phyloP scores from a whole-genome alignment of 495 filamentous ascomycete species.

The Articulospora tetracladia region DNA sequence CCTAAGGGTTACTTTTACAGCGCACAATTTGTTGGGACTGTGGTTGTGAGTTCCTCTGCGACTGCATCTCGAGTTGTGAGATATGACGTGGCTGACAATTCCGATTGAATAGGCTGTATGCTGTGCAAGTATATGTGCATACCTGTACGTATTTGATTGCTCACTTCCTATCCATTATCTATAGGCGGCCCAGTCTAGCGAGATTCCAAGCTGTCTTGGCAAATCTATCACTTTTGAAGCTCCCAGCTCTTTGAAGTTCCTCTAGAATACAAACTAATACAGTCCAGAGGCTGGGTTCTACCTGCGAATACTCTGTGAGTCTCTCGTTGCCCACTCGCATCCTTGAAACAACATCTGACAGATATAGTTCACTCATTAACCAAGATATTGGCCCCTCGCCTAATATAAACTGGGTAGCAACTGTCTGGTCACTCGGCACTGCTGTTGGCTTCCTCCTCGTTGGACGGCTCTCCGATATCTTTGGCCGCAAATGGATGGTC shows the following conservation, averaged over 20 bases:
- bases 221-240: no score
- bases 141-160: no score
- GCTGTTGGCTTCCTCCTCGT: conserved; percentile 30
- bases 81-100: not conserved
- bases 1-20: conserved; percentile 18
- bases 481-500: conserved; percentile 47
- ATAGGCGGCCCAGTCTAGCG: no score
- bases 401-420: conserved; percentile 34
- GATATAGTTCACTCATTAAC: conserved; percentile 24
- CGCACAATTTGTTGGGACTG: conserved; percentile 21
- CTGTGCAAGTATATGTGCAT: not conserved
- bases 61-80: not conserved
- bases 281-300: not conserved
- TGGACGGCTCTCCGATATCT: conserved; percentile 49
- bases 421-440: conserved; percentile 30
- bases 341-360: not conserved
- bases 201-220: no score
- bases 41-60: not conserved
- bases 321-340: not conserved
- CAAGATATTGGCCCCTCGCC: conserved; percentile 32
- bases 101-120: not conserved
- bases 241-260: no score
- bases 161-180: no score
- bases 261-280: no score
- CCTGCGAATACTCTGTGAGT: not conserved